Conservation (phyloP, 129 eudicot species). For the Apium graveolens region DNA sequence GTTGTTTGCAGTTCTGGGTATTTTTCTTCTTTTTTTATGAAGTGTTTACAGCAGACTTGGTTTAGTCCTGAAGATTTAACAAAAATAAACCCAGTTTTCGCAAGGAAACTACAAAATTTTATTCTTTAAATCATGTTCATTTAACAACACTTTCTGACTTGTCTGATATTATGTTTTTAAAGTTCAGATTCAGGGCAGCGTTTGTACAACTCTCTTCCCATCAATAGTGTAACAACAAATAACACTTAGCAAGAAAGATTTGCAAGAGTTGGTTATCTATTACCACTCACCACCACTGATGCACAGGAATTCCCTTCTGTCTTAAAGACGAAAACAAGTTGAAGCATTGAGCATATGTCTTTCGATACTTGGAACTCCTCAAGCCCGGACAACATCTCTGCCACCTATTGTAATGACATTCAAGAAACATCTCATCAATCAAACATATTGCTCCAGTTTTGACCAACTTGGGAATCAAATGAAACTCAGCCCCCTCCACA, state of each 20-base stretch:
- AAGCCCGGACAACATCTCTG: constrained; percentile 45
- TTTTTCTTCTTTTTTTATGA: no score
- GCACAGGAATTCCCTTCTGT: constrained; percentile 59
- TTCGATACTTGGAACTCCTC: constrained; percentile 43
- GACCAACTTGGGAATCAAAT: constrained; percentile 42
- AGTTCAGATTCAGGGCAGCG: no score
- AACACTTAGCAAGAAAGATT: neutral
- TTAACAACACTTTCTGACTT: no score
- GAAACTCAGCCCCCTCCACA: constrained; percentile 63
- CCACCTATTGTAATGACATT: constrained; percentile 56
- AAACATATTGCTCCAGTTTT: constrained; percentile 63
- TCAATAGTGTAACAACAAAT: neutral
- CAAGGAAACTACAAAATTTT: no score
- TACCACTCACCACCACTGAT: constrained; percentile 46
- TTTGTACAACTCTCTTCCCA: neutral
- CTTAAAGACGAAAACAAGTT: constrained; percentile 55
- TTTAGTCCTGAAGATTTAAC: no score
- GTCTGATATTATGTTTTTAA: no score
- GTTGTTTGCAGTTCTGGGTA: neutral
- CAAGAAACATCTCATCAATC: constrained; percentile 75
- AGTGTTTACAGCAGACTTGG: no score
- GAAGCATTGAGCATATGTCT: constrained; percentile 42
- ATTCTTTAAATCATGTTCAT: no score
- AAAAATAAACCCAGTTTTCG: no score
- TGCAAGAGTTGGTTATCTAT: neutral